A percentile compares a stretch with the other conserved stretches of the same genome.
Evolutionary conservation across 768 basidiomycete genomes (phyloP).

Genomic region (Naganishia vaughanmartiniae): DNA sequence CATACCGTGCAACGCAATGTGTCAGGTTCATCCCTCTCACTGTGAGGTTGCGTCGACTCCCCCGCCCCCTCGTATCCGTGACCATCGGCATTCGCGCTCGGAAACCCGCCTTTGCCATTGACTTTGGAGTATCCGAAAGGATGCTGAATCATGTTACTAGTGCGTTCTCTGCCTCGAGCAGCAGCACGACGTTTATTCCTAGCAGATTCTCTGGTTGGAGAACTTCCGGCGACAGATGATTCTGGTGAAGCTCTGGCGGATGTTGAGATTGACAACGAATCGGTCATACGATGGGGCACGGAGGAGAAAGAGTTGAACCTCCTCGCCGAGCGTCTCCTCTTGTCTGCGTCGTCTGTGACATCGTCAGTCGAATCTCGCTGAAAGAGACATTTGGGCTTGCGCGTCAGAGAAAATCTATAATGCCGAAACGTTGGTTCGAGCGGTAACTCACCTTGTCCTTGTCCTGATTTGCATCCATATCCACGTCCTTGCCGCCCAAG

Average conservation of each 20-base stretch:
- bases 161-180: slow-evolving; percentile 18
- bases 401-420: neutral
- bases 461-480: neutral
- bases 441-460: neutral
- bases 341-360: neutral
- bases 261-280: neutral
- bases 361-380: no score
- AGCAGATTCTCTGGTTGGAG: neutral
- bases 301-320: neutral
- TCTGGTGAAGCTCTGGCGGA: slow-evolving; percentile 1
- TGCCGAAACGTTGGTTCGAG: neutral
- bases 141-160: slow-evolving; percentile 11
- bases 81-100: neutral
- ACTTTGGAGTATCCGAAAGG: slow-evolving; percentile 12
- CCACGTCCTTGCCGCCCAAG: neutral
- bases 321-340: neutral
- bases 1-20: slow-evolving; percentile 1
- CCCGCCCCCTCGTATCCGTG: neutral
- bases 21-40: slow-evolving; percentile 8
- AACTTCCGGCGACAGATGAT: neutral
- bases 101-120: no score
- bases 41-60: neutral
- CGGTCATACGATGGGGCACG: slow-evolving; percentile 10
- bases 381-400: neutral
- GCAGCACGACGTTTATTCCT: slow-evolving; percentile 12